Conservation (phyloP, 495 filamentous ascomycete genomes). For the Delitschia confertaspora region DNA sequence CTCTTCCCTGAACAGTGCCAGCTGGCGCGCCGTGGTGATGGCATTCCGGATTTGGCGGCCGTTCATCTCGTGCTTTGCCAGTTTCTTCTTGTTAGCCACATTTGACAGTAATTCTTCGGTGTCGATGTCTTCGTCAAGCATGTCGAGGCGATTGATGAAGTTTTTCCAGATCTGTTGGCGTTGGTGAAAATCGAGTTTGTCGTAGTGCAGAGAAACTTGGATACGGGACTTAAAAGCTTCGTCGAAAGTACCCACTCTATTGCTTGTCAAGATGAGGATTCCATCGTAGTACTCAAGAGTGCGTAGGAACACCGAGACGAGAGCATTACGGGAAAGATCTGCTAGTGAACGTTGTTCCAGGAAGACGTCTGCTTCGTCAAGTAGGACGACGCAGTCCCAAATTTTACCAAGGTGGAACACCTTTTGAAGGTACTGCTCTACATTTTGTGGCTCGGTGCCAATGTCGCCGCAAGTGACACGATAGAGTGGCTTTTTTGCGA, state of each 20-base stretch:
- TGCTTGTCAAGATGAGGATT: constrained; percentile 22
- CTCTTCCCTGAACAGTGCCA: background rate
- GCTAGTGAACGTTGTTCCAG: constrained; percentile 37
- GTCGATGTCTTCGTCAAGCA: background rate
- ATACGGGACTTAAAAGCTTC: constrained; percentile 28
- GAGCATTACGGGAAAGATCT: constrained; percentile 27
- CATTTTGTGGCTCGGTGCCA: constrained; percentile 11
- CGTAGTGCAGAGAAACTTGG: constrained; percentile 36
- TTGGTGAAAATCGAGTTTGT: constrained; percentile 15
- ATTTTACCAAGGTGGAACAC: constrained; percentile 31
- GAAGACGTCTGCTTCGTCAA: constrained; percentile 62
- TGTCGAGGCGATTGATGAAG: constrained; percentile 1
- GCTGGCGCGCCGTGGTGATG: constrained; percentile 42
- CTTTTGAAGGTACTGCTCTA: constrained; percentile 27
- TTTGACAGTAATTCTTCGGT: constrained; percentile 36
- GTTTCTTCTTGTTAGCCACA: constrained; percentile 32
- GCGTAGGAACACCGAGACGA: constrained; percentile 17
- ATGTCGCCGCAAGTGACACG: constrained; percentile 18
- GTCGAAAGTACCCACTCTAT: constrained; percentile 21
- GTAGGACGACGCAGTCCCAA: constrained; percentile 42
- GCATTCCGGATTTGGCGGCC: constrained; percentile 57
- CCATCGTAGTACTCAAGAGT: constrained; percentile 21
- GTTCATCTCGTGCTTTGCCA: constrained; percentile 44
- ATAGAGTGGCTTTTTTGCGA: constrained; percentile 13
- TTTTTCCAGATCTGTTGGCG: constrained; percentile 30